Evolutionary conservation across 345 rosid genomes (phyloP), one percentile per base, ranked within the genome.

Genomic region (Psidium friedrichsthalianum): DNA sequence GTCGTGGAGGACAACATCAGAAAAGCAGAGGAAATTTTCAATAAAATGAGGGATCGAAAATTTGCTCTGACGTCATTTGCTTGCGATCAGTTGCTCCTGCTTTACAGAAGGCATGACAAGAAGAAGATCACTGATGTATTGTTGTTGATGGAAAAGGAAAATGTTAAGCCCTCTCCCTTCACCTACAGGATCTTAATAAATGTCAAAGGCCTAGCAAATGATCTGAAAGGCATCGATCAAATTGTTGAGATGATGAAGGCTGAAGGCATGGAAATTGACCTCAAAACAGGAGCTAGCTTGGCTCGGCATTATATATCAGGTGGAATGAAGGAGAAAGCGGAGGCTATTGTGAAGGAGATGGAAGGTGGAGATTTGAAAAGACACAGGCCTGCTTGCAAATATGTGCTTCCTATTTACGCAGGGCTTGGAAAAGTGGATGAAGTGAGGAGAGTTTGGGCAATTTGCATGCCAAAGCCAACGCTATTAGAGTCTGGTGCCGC

Each of bases 71-170:
- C 99, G 27, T 25, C 90, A 82, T 98, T 98, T 88, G 87, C 98
- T 84, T 98, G 99, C 86, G 93, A 98, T 88, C 99, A 96, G 95
- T 90, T 98, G 90, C 95, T 98, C 53, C 93, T 96, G n/a, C 96
- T 97, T 51, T 95, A 97, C 89, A 94, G 93, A 92, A 92, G 95
- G 84, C 58, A 89, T 74, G 98, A 98, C 92, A 95, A 88, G 89
- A 95, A 94, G 93, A 98, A 94, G 89, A 94, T 98, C 81, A 93
- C 96, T 86, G 98, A 96, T 85, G 91, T 98, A 24, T 89, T 98
- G 88, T 84, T 94, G 55, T 88, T 96, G 83, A 96, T 98, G 99
- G 99, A 98, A 94, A 95, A 95, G 89, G 98, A 98, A 92, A 90
- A 94, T 84, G 90, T 96, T 80, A 96, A 93, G 91, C 98, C 98